Evolutionary conservation across 2,329 filamentous ascomycete species (phyloP), one percentile per base, ranked within the genome.

Genomic region (Fusarium nurragi): DNA sequence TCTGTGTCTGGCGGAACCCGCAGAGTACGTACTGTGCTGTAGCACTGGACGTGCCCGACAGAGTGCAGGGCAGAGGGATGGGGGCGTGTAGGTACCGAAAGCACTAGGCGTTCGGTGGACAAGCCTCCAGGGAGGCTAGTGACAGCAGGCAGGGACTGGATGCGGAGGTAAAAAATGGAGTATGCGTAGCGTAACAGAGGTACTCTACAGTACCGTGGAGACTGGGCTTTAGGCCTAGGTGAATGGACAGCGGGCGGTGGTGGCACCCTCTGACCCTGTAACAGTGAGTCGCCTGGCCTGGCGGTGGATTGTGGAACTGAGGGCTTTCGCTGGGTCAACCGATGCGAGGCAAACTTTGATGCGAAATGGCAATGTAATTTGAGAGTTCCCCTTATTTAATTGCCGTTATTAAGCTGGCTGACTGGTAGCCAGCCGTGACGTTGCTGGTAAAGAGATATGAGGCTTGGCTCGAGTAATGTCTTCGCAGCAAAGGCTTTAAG

Each of bases 311-410:
- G 69, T 71, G 69, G 69, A 70, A 70, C 69, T 59, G 54, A 66
- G 54, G 66, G 68, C 58, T 67, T 71, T 66, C 63, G 57, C 68
- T 70, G 68, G 68, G 64, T 70, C 65, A 68, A 70, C 64, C 64
- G 57, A 67, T 69, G 54, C 55, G 55, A 68, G 64, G 61, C 54
- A 71, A 71, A 70, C 64, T 71, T 61, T 71, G 68, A 67, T 68
- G 64, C 50, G 61, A 62, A 53, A 61, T 49, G 50, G 40, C 46
- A 28, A 41, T 48, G 14, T n/a, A 32, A 37, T 47, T 12, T 44
- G 30, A 48, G 25, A 54, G 37, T 39, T 37, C 30, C 46, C 53
- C 47, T 54, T 50, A 21, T 44, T 38, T 28, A 40, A 34, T 41
- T 44, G 34, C 34, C 22, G 23, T 46, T 54, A 34, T 41, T 50